phyloP scores from a whole-genome alignment of 345 rosid genomes.

The Tarenaya hassleriana region DNA sequence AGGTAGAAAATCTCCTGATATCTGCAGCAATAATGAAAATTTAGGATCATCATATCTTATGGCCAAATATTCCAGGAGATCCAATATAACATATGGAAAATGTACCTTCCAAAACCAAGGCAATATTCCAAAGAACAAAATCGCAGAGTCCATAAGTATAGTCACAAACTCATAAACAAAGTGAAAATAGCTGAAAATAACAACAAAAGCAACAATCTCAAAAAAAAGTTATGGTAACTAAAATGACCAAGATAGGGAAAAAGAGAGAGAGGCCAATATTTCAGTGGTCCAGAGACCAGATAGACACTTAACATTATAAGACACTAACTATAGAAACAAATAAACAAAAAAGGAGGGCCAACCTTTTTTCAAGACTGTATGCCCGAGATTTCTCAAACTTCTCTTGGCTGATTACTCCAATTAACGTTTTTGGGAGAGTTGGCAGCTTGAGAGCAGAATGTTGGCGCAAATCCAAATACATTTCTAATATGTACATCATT shows the following conservation, averaged over 20 bases:
- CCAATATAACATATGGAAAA: constrained; percentile 1
- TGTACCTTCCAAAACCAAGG: constrained; percentile 99
- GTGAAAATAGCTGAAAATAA: constrained; percentile 63
- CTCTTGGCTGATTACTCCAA: constrained; percentile 86
- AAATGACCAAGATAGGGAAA: constrained; percentile 17
- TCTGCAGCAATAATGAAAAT: constrained; percentile 37
- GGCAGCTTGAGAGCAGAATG: constrained; percentile 76
- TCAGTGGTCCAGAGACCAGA: not conserved
- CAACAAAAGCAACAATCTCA: constrained; percentile 9
- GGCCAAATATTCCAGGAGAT: not conserved
- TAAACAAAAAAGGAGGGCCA: no score
- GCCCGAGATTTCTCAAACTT: constrained; percentile 88
- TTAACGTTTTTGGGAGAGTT: constrained; percentile 78
- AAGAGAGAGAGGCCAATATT: not conserved
- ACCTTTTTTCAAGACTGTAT: constrained; percentile 98
- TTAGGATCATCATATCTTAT: constrained; percentile 20
- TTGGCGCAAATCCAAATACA: constrained; percentile 82
- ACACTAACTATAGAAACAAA: no score
- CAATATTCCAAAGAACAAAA: constrained; percentile 77
- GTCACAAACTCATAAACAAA: constrained; percentile 88
- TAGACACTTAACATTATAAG: not conserved
- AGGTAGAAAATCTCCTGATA: constrained; percentile 62
- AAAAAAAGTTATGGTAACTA: not conserved
- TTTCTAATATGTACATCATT: constrained; percentile 80
- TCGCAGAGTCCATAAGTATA: constrained; percentile 85